Evolutionary conservation across 2,329 filamentous ascomycete genomes (phyloP).

Genomic region (Keithomyces neogunnii): DNA sequence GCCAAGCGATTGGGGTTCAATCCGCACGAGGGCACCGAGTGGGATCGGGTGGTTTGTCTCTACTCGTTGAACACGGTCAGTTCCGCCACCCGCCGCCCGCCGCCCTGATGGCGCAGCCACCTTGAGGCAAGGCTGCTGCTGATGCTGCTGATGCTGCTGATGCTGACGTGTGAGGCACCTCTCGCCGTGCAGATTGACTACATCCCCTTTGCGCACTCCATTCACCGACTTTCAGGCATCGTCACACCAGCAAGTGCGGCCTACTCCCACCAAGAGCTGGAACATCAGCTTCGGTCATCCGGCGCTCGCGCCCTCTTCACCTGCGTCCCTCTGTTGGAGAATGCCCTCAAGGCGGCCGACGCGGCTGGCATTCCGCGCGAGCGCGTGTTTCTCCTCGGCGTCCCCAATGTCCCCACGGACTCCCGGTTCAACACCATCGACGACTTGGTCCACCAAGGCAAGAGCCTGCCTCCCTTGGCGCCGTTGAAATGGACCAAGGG

Average conservation of each 20-base stretch:
- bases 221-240: constrained; percentile 67
- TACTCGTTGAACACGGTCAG: constrained; percentile 75
- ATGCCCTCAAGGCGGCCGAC: constrained; percentile 55
- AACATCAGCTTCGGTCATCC: constrained; percentile 63
- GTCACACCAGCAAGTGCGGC: constrained; percentile 68
- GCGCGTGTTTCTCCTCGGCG: constrained; percentile 60
- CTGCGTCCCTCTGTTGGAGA: constrained; percentile 56
- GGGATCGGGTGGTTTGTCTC: constrained; percentile 70
- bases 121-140: background rate
- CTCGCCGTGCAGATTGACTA: constrained; percentile 55
- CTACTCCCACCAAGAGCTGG: constrained; percentile 61
- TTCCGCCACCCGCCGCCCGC: background rate
- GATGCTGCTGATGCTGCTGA: background rate
- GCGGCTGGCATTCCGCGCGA: constrained; percentile 54
- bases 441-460: constrained; percentile 56
- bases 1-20: constrained; percentile 63
- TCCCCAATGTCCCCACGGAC: constrained; percentile 48
- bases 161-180: background rate
- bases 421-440: constrained; percentile 55
- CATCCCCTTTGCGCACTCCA: constrained; percentile 61
- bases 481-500: constrained; percentile 53
- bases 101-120: no score
- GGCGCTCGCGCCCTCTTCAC: constrained; percentile 65
- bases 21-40: constrained; percentile 63
- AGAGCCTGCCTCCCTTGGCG: constrained; percentile 42